A percentile compares a stretch with the other conserved stretches of the same genome.
These are phyloP conservation scores for Pythium utonaiense DNA, from an alignment of 352 stramenopile genomes.

Conservation along the genomic window DNA sequence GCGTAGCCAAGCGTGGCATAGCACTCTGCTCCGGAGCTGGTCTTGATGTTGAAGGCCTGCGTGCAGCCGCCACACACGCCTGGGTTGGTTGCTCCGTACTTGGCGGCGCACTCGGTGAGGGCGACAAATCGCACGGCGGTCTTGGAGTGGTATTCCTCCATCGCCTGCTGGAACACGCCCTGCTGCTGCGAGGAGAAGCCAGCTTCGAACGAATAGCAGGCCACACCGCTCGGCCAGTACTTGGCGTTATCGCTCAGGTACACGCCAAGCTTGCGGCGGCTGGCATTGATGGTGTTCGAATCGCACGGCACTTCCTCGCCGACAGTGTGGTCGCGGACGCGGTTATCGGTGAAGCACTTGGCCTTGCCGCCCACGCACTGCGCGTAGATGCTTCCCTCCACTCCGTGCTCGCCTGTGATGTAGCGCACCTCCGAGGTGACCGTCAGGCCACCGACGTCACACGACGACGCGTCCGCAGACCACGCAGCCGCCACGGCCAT, in stretches of 20 bases:
- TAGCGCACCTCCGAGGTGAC: conserved; percentile 23
- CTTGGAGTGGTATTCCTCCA: conserved; percentile 33
- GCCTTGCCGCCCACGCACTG: conserved; percentile 26
- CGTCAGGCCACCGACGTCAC: conserved; percentile 17
- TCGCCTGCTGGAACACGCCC: conserved; percentile 31
- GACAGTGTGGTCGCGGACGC: conserved; percentile 28
- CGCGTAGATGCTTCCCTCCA: conserved; percentile 43
- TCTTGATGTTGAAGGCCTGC: conserved; percentile 29
- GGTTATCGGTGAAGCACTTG: conserved; percentile 32
- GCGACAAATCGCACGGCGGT: conserved; percentile 36
- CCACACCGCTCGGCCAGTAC: conserved; percentile 40
- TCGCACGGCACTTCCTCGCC: conserved; percentile 29
- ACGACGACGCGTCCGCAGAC: background rate
- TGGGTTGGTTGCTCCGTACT: conserved; percentile 24
- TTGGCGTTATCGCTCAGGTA: conserved; percentile 28
- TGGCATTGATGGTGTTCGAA: conserved; percentile 33
- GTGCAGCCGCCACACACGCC: conserved; percentile 38
- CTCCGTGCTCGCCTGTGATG: conserved; percentile 31
- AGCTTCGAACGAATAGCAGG: conserved; percentile 32
- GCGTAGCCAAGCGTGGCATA: conserved; percentile 43
- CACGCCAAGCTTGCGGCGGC: conserved; percentile 33
- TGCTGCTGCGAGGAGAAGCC: conserved; percentile 31
- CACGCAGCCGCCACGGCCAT: background rate
- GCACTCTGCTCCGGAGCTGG: conserved; percentile 27
- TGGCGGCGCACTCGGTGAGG: conserved; percentile 25